Conservation (phyloP, 2,329 filamentous ascomycete species). For the Acrodontium crateriforme region DNA sequence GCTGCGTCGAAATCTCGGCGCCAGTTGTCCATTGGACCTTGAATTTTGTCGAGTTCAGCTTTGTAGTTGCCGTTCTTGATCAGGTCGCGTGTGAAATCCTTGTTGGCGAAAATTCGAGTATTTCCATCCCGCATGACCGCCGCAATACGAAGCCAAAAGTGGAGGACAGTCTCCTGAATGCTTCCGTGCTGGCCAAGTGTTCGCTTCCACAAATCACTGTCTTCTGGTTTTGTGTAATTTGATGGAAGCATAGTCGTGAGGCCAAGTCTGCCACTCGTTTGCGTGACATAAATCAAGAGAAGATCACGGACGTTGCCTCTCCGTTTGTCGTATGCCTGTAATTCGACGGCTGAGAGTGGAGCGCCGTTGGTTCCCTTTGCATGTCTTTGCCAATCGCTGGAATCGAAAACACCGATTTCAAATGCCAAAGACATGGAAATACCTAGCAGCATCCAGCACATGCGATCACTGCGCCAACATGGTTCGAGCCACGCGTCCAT, state of each 20-base stretch:
- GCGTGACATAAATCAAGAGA: constrained; percentile 79
- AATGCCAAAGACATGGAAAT: constrained; percentile 82
- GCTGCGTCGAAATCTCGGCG: constrained; percentile 65
- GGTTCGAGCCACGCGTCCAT: constrained; percentile 96
- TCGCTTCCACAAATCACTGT: constrained; percentile 19
- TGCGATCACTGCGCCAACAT: constrained; percentile 77
- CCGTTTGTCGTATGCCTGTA: constrained; percentile 62
- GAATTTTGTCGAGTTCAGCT: constrained; percentile 64
- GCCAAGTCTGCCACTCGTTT: constrained; percentile 82
- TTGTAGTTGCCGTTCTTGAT: constrained; percentile 79
- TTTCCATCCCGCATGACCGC: constrained; percentile 87
- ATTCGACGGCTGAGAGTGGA: constrained; percentile 37
- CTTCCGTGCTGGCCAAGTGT: constrained; percentile 15
- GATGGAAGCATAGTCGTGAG: constrained; percentile 84
- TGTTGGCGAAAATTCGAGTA: constrained; percentile 72
- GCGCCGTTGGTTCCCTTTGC: constrained; percentile 37
- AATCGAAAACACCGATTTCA: constrained; percentile 89
- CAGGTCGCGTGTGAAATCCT: constrained; percentile 75
- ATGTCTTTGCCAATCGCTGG: constrained; percentile 46
- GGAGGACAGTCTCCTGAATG: constrained; percentile 44
- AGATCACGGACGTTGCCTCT: constrained; percentile 72
- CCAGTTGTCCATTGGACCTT: constrained; percentile 67
- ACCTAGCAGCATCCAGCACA: constrained; percentile 96
- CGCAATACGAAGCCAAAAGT: constrained; percentile 90
- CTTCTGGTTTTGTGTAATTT: constrained; percentile 24